phyloP scores from a whole-genome alignment of 257 asterid species.

The Penstemon newberryi region DNA sequence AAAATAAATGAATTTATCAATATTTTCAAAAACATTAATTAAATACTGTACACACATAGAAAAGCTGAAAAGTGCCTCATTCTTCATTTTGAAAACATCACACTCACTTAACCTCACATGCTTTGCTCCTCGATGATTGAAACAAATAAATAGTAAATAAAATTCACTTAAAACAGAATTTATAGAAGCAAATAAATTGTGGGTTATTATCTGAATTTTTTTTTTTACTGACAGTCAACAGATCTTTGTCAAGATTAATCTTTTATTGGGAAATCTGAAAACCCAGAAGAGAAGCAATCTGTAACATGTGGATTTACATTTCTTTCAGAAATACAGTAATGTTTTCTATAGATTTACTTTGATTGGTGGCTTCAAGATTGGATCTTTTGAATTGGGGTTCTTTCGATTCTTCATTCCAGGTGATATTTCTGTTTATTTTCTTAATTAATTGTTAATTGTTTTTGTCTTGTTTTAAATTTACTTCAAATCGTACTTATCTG shows the following conservation, averaged over 20 bases:
- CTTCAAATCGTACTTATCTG: conserved; percentile 13
- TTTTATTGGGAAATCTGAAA: conserved; percentile 25
- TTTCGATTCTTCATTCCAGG: conserved; percentile 33
- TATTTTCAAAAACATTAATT: conserved; percentile 9
- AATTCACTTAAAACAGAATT: neutral
- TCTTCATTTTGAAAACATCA: conserved; percentile 33
- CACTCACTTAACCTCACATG: conserved; percentile 50
- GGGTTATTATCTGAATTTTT: conserved; percentile 9
- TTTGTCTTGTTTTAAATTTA: conserved; percentile 4
- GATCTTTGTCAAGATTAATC: conserved; percentile 34
- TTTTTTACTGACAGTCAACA: conserved; percentile 27
- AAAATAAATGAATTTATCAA: conserved; percentile 28
- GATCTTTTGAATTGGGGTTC: conserved; percentile 33
- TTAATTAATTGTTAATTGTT: neutral
- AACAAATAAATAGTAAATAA: neutral
- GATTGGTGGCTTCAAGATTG: conserved; percentile 33
- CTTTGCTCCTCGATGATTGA: conserved; percentile 37
- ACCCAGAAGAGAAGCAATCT: conserved; percentile 26
- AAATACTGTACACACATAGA: conserved; percentile 8
- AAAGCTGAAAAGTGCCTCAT: conserved; percentile 33
- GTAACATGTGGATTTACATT: neutral
- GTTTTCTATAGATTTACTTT: conserved; percentile 12
- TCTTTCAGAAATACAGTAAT: conserved; percentile 3
- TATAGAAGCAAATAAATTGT: conserved; percentile 16
- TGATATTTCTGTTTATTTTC: conserved; percentile 31